Evolutionary conservation across 2,329 filamentous ascomycete genomes (phyloP).

Genomic region (Alternaria angustiovoidea): DNA sequence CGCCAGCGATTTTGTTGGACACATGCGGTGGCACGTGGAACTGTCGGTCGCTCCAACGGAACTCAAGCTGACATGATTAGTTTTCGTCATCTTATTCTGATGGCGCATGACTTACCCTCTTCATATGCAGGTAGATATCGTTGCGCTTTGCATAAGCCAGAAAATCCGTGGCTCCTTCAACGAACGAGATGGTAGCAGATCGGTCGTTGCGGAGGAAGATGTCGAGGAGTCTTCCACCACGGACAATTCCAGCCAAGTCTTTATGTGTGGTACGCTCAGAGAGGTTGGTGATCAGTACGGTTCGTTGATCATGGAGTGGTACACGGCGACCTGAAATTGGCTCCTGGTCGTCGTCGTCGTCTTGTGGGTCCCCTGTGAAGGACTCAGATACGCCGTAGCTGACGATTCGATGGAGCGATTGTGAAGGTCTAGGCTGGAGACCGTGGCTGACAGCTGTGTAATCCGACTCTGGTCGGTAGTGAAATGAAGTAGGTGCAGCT

Average conservation of each 20-base stretch:
- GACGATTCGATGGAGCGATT: conserved; percentile 20
- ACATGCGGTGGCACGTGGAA: conserved; percentile 71
- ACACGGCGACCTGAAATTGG: conserved; percentile 19
- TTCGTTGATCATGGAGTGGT: conserved; percentile 57
- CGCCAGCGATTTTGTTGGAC: conserved; percentile 67
- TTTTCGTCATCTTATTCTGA: background rate
- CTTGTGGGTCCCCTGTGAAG: conserved; percentile 20
- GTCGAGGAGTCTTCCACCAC: conserved; percentile 75
- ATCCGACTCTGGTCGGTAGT: conserved; percentile 26
- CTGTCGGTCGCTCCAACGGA: conserved; percentile 75
- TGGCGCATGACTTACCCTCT: conserved; percentile 63
- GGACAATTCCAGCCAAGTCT: conserved; percentile 70
- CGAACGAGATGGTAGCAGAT: conserved; percentile 73
- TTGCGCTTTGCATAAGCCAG: conserved; percentile 69
- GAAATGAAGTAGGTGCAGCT: conserved; percentile 12
- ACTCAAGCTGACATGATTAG: conserved; percentile 63
- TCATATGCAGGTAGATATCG: conserved; percentile 73
- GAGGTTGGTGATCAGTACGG: conserved; percentile 70
- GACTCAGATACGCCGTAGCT: conserved; percentile 31
- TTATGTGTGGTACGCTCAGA: conserved; percentile 68
- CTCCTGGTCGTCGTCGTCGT: conserved; percentile 17
- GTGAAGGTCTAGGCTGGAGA: conserved; percentile 20
- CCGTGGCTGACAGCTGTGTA: conserved; percentile 31
- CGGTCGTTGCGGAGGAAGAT: conserved; percentile 71
- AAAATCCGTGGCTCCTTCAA: conserved; percentile 68